These are phyloP conservation scores for Suhomyces tanzawaensis DNA, from an alignment of 805 yeast species.

Conservation along the genomic window DNA sequence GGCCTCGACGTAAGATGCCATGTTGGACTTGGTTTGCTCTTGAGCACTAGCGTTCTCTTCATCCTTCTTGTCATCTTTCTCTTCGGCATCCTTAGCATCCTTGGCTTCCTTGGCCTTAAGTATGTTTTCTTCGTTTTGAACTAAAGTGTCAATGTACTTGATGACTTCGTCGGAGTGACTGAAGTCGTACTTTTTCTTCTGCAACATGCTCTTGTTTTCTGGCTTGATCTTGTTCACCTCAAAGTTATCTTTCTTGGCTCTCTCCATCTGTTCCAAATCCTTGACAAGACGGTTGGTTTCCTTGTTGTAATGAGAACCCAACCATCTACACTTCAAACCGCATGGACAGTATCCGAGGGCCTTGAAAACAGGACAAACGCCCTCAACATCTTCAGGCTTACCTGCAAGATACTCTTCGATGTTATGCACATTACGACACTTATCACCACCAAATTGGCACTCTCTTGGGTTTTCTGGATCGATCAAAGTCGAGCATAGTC, in stretches of 20 bases:
- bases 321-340: conserved; percentile 92
- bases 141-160: conserved; percentile 62
- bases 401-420: conserved; percentile 56
- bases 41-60: conserved; percentile 10
- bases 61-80: conserved; percentile 16
- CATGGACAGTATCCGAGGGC: conserved; percentile 88
- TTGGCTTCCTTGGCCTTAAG: conserved; percentile 36
- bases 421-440: conserved; percentile 79
- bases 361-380: conserved; percentile 78
- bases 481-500: conserved; percentile 62
- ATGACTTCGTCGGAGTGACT: conserved; percentile 55
- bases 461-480: conserved; percentile 48
- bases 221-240: conserved; percentile 65
- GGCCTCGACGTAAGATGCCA: conserved; percentile 66
- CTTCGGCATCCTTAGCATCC: conserved; percentile 28
- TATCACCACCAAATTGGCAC: conserved; percentile 66
- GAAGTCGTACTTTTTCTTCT: conserved; percentile 61
- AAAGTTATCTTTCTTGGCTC: conserved; percentile 32
- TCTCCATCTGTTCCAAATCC: conserved; percentile 42
- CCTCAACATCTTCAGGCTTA: conserved; percentile 72
- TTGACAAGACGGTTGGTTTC: conserved; percentile 45
- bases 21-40: conserved; percentile 28
- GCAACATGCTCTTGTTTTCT: conserved; percentile 47
- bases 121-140: conserved; percentile 40
- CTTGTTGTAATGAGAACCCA: conserved; percentile 61